phyloP scores from a whole-genome alignment of 2,329 filamentous ascomycete species.

The Alternaria dauci region DNA sequence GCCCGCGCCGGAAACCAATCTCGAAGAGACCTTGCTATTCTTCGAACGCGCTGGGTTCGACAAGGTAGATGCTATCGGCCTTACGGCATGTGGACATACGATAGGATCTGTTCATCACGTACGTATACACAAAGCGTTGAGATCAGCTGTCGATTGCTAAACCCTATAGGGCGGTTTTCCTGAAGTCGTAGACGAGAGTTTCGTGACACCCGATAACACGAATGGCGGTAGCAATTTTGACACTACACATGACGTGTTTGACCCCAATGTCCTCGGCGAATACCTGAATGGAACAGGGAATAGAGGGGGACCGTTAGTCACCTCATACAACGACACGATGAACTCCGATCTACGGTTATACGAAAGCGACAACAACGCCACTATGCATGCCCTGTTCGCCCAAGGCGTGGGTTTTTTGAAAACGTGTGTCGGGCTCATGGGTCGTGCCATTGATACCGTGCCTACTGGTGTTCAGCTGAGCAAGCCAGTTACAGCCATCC shows the following conservation, averaged over 20 bases:
- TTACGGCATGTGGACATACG: constrained; percentile 43
- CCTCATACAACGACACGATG: constrained; percentile 29
- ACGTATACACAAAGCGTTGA: background rate
- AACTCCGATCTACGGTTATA: constrained; percentile 41
- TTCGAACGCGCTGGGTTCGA: constrained; percentile 39
- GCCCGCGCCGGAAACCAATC: constrained; percentile 34
- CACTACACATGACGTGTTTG: constrained; percentile 34
- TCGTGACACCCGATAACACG: constrained; percentile 29
- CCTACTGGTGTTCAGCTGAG: constrained; percentile 9
- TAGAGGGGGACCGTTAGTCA: constrained; percentile 36
- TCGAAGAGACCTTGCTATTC: constrained; percentile 27
- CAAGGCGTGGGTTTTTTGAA: constrained; percentile 3
- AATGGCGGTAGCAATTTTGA: constrained; percentile 38
- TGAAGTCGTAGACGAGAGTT: constrained; percentile 33
- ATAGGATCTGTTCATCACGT: constrained; percentile 39
- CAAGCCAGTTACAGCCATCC: background rate
- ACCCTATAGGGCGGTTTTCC: constrained; percentile 28
- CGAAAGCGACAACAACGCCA: constrained; percentile 35
- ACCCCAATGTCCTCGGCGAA: constrained; percentile 36
- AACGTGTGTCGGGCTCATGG: constrained; percentile 14
- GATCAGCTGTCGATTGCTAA: background rate
- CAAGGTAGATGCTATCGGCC: constrained; percentile 32
- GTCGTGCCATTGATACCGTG: constrained; percentile 17
- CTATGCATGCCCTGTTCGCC: constrained; percentile 29
- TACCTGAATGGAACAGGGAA: constrained; percentile 38